Evolutionary conservation across 2,329 filamentous ascomycete species (phyloP).

Genomic region (Diaporthe vexans): DNA sequence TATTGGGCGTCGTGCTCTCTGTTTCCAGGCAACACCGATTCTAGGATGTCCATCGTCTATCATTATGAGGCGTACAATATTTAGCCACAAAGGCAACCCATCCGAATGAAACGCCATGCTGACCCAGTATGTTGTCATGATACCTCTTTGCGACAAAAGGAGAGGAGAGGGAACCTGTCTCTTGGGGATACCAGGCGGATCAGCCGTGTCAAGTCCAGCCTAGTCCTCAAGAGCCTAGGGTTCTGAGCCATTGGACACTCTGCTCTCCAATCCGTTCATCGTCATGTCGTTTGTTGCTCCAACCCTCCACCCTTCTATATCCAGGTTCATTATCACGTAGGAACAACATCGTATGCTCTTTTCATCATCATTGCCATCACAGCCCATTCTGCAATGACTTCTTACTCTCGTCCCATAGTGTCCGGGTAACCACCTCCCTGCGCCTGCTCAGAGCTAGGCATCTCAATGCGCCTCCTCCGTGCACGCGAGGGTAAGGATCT

Average conservation of each 20-base stretch:
- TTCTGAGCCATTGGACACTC: not conserved
- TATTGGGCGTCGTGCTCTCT: not conserved
- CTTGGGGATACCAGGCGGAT: not conserved
- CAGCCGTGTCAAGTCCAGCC: not conserved
- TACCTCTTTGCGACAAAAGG: slow-evolving; percentile 4
- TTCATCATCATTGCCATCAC: not conserved
- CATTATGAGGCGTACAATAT: not conserved
- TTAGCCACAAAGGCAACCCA: not conserved
- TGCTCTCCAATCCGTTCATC: not conserved
- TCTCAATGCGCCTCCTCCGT: not conserved
- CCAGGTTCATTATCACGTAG: not conserved
- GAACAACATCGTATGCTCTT: not conserved
- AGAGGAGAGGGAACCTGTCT: not conserved
- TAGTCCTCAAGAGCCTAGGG: not conserved
- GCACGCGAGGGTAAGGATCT: not conserved
- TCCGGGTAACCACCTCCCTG: not conserved
- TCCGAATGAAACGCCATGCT: slow-evolving; percentile 28
- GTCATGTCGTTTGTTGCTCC: not conserved
- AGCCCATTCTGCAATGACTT: not conserved
- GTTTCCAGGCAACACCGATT: not conserved
- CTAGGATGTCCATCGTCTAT: slow-evolving; percentile 30
- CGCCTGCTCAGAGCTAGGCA: not conserved
- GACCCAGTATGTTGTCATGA: slow-evolving; percentile 12
- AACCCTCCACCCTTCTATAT: not conserved
- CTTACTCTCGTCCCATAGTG: not conserved